Evolutionary conservation across 2,329 filamentous ascomycete species (phyloP).

Genomic region (Fusarium praegraminearum): DNA sequence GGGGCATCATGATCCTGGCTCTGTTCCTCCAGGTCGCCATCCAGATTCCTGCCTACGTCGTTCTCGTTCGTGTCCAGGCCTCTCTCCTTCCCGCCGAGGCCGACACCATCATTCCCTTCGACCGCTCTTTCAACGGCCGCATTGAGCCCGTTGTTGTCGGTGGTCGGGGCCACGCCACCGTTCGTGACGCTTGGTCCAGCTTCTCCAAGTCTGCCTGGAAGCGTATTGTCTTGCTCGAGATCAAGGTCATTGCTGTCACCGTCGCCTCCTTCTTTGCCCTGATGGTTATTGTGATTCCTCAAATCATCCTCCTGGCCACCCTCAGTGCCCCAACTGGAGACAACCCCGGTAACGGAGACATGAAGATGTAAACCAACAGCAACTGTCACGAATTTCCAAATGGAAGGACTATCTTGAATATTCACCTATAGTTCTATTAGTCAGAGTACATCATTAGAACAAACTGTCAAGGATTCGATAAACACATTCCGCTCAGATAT

Average conservation of each 20-base stretch:
- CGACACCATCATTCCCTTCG: conserved; percentile 89
- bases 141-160: conserved; percentile 80
- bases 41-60: conserved; percentile 80
- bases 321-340: conserved; percentile 13
- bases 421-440: background rate
- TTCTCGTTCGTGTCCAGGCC: conserved; percentile 85
- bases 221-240: conserved; percentile 79
- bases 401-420: conserved; percentile 4
- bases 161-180: conserved; percentile 76
- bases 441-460: conserved; percentile 1
- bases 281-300: conserved; percentile 61
- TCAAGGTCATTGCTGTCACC: conserved; percentile 74
- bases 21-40: conserved; percentile 70
- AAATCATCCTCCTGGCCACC: conserved; percentile 60
- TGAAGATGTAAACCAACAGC: conserved; percentile 17
- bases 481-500: background rate
- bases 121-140: conserved; percentile 84
- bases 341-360: conserved; percentile 3
- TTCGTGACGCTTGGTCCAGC: conserved; percentile 82
- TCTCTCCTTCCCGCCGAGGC: conserved; percentile 85
- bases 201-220: conserved; percentile 79
- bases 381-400: background rate
- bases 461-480: conserved; percentile 10
- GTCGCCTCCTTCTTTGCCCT: conserved; percentile 62
- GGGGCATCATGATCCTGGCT: conserved; percentile 59